These are phyloP conservation scores for Asparagopsis taxiformis DNA, from an alignment of 31 red algal species.

Conservation along the genomic window DNA sequence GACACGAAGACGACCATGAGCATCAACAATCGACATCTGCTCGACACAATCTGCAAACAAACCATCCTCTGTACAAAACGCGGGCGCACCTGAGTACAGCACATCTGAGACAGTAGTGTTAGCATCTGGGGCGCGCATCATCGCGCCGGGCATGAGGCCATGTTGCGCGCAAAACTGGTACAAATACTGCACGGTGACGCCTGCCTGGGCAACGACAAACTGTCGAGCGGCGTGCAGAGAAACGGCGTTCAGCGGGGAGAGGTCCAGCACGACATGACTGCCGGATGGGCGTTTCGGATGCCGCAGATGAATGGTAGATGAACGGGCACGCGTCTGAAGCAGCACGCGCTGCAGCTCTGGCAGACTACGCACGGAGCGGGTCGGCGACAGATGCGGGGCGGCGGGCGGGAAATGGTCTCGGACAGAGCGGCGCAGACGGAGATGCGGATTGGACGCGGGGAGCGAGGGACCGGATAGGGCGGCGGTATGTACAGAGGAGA, in stretches of 20 bases:
- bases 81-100: no score
- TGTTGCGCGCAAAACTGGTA: no score
- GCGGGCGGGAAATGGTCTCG: neutral
- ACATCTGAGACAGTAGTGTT: no score
- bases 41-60: no score
- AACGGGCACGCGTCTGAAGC: neutral
- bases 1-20: no score
- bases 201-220: conserved; percentile 6
- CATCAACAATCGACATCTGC: no score
- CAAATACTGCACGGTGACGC: neutral
- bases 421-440: neutral
- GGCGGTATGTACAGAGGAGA: neutral
- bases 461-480: neutral
- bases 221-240: neutral
- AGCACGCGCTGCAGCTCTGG: conserved; percentile 16
- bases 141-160: no score
- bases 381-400: neutral
- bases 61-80: no score
- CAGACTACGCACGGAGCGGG: neutral
- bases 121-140: no score
- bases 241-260: neutral
- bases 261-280: neutral
- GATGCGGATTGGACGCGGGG: neutral
- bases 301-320: neutral
- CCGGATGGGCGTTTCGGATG: neutral